Percentiles rank a stretch among this genome's conserved stretches.
phyloP scores from a whole-genome alignment of 2,329 filamentous ascomycete genomes.

The Chrysosporium queenslandicum region DNA sequence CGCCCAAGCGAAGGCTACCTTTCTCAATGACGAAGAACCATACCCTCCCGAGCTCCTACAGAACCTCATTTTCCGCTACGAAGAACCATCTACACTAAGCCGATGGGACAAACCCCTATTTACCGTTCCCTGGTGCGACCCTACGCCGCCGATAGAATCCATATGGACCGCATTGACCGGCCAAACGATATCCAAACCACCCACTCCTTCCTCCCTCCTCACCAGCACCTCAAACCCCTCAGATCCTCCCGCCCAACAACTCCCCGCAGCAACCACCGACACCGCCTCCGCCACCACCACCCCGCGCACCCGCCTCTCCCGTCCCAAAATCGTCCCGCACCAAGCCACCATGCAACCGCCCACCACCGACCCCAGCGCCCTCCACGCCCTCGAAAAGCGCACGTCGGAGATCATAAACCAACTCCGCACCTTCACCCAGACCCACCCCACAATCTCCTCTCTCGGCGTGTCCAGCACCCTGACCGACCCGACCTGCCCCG shows the following conservation, averaged over 20 bases:
- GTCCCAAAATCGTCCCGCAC: slow-evolving; percentile 25
- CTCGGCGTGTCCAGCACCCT: slow-evolving; percentile 20
- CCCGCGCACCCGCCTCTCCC: slow-evolving; percentile 13
- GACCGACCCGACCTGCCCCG: slow-evolving; percentile 13
- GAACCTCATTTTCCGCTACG: slow-evolving; percentile 56
- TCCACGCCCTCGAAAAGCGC: slow-evolving; percentile 37
- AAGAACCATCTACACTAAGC: slow-evolving; percentile 57
- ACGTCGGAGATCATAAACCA: slow-evolving; percentile 35
- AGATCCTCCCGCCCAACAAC: neutral
- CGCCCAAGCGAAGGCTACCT: neutral
- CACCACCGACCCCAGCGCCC: slow-evolving; percentile 32
- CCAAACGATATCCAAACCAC: slow-evolving; percentile 23
- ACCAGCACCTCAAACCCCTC: slow-evolving; percentile 15
- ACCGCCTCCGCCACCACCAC: slow-evolving; percentile 2
- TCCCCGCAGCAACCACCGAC: slow-evolving; percentile 12
- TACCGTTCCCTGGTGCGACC: slow-evolving; percentile 49
- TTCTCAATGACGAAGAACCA: slow-evolving; percentile 24
- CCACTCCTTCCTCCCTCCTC: slow-evolving; percentile 11
- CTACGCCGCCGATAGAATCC: slow-evolving; percentile 45
- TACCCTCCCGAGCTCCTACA: slow-evolving; percentile 50
- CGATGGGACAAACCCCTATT: slow-evolving; percentile 58
- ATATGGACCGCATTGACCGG: slow-evolving; percentile 51
- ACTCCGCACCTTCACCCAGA: slow-evolving; percentile 33
- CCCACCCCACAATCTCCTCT: slow-evolving; percentile 30
- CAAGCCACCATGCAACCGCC: slow-evolving; percentile 36